These are phyloP conservation scores for Gossypium mustelinum DNA, from an alignment of 345 rosid genomes.

Conservation along the genomic window DNA sequence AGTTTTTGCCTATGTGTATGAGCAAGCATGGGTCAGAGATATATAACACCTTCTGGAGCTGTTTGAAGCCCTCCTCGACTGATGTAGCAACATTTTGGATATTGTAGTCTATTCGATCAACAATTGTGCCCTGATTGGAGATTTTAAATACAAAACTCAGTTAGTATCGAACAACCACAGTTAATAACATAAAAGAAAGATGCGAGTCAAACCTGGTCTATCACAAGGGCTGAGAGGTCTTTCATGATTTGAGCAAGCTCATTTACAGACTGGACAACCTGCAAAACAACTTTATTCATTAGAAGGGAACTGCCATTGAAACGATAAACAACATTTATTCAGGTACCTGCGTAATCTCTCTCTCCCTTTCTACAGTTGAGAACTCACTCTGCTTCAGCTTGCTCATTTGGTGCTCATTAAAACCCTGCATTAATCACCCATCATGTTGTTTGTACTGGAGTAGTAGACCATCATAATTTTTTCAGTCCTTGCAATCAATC, in stretches of 20 bases:
- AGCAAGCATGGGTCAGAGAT: constrained; percentile 11
- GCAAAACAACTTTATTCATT: constrained; percentile 16
- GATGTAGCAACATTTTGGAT: constrained; percentile 74
- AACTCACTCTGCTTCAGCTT: constrained; percentile 37
- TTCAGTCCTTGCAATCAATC: background rate
- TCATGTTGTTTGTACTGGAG: background rate
- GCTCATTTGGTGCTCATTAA: constrained; percentile 37
- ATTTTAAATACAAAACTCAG: background rate
- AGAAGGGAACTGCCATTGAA: background rate
- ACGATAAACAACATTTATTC: background rate
- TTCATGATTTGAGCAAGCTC: constrained; percentile 95
- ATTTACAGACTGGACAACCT: constrained; percentile 85
- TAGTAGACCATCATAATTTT: background rate
- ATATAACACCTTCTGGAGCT: constrained; percentile 72
- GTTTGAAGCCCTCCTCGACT: constrained; percentile 75
- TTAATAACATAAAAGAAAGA: background rate
- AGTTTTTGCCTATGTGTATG: background rate
- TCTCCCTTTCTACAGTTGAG: constrained; percentile 42
- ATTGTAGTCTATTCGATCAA: constrained; percentile 87
- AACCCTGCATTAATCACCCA: constrained; percentile 30
- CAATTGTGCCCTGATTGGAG: constrained; percentile 67
- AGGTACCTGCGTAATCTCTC: constrained; percentile 41
- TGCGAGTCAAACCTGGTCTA: constrained; percentile 66
- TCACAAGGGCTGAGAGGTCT: constrained; percentile 82
- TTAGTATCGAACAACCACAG: background rate